phyloP scores from a whole-genome alignment of 345 rosid species.

The Gossypium anomalum region DNA sequence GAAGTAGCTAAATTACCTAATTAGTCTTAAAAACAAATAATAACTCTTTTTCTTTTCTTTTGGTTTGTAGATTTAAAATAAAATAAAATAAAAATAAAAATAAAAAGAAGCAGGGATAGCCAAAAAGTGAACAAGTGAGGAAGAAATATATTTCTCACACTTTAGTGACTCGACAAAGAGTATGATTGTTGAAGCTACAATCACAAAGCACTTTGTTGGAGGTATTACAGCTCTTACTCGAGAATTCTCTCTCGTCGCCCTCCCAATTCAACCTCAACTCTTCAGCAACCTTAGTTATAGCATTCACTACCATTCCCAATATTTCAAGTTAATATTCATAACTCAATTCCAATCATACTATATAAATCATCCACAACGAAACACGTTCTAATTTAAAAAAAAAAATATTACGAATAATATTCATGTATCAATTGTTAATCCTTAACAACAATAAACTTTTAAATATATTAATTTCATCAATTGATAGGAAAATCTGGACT shows the following conservation, averaged over 20 bases:
- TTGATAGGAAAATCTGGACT: too few relatives aligned
- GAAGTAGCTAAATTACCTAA: background rate
- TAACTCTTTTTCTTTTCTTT: too few relatives aligned
- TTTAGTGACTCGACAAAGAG: background rate
- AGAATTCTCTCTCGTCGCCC: background rate
- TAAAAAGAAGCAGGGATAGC: too few relatives aligned
- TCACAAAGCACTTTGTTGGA: background rate
- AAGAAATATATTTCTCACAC: background rate
- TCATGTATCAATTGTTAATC: too few relatives aligned
- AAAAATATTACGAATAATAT: too few relatives aligned
- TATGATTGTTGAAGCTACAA: background rate
- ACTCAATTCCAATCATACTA: too few relatives aligned
- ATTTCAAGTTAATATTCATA: background rate
- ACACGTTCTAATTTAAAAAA: too few relatives aligned
- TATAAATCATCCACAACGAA: too few relatives aligned
- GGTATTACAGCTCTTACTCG: background rate
- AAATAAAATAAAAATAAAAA: too few relatives aligned
- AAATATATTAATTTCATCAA: too few relatives aligned
- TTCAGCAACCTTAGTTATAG: background rate
- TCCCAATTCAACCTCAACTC: conserved; percentile 7
- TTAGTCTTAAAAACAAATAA: background rate
- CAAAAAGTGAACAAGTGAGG: too few relatives aligned
- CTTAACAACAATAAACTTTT: too few relatives aligned
- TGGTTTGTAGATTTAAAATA: background rate
- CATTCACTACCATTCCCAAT: background rate